Evolutionary conservation across 345 rosid genomes (phyloP).

Genomic region (Eucalyptus melliodora): DNA sequence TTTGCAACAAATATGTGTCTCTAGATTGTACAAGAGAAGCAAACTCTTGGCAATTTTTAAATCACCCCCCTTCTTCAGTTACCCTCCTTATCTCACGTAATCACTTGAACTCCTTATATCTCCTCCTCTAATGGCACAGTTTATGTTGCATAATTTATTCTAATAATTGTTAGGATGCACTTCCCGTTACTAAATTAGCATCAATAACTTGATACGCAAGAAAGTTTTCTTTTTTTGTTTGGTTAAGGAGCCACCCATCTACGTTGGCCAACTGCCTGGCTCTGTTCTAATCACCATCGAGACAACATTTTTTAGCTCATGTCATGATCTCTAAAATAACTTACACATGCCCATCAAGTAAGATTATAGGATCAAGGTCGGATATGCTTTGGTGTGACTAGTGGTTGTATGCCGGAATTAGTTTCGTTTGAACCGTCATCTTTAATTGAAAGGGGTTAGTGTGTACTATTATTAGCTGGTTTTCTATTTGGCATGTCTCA

Average conservation of each 20-base stretch:
- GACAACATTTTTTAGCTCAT: not conserved
- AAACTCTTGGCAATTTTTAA: conserved; percentile 71
- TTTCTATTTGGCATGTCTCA: not conserved
- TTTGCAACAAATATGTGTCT: not conserved
- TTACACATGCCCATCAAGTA: not conserved
- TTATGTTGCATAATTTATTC: not conserved
- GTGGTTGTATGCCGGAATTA: not conserved
- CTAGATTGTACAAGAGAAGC: conserved; percentile 28
- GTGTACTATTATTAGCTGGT: not conserved
- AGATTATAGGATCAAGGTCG: not conserved
- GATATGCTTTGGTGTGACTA: not conserved
- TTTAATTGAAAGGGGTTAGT: not conserved
- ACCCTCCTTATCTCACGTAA: conserved; percentile 95
- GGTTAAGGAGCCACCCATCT: not conserved
- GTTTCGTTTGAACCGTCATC: not conserved
- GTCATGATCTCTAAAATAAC: not conserved
- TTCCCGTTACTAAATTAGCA: not conserved
- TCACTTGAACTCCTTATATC: not conserved
- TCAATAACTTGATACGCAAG: not conserved
- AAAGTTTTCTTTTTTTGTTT: not conserved
- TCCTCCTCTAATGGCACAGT: not conserved
- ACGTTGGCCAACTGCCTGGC: not conserved
- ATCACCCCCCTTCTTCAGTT: conserved; percentile 86
- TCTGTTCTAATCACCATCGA: not conserved
- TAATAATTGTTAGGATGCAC: not conserved